These are phyloP conservation scores for Tylopilus subfusipes DNA, from an alignment of 768 basidiomycete species.

Conservation along the genomic window DNA sequence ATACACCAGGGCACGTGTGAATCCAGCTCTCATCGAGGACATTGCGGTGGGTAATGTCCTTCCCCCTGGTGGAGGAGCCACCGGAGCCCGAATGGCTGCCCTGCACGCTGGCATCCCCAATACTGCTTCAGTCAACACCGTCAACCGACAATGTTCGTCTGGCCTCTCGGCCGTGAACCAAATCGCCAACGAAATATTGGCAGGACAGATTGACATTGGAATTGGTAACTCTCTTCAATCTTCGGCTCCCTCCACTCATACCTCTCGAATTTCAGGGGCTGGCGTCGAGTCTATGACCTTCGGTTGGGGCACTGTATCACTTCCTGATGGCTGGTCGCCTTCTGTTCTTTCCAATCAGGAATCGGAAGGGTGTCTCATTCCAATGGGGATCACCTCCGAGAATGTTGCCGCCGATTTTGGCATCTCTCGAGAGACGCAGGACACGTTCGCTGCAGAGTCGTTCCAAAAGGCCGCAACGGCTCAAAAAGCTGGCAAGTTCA, in stretches of 20 bases:
- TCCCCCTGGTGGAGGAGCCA: constrained; percentile 81
- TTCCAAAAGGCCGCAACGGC: constrained; percentile 83
- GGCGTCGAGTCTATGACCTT: constrained; percentile 91
- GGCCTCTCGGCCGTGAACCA: constrained; percentile 80
- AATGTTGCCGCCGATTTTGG: constrained; percentile 79
- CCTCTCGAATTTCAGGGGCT: constrained; percentile 46
- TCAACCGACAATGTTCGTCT: constrained; percentile 89
- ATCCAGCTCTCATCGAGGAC: constrained; percentile 82
- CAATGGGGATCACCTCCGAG: constrained; percentile 95
- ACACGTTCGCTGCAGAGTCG: constrained; percentile 78
- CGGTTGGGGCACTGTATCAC: constrained; percentile 59
- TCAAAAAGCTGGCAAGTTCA: constrained; percentile 78
- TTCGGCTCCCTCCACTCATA: not conserved
- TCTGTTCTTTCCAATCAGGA: constrained; percentile 62
- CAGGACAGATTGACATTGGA: constrained; percentile 85
- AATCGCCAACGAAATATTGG: constrained; percentile 74
- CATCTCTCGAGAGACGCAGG: constrained; percentile 74
- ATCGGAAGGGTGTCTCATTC: constrained; percentile 77
- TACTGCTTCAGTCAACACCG: constrained; percentile 69
- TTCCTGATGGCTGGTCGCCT: constrained; percentile 59
- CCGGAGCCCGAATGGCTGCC: constrained; percentile 80
- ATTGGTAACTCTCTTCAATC: constrained; percentile 54
- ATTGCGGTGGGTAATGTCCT: constrained; percentile 86
- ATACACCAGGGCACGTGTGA: constrained; percentile 63
- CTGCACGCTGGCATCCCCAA: constrained; percentile 83